Percentiles rank a stretch among this genome's conserved stretches.
Conservation (phyloP, 108 stramenopile species). For the Phaeodactylum tricornutum region DNA sequence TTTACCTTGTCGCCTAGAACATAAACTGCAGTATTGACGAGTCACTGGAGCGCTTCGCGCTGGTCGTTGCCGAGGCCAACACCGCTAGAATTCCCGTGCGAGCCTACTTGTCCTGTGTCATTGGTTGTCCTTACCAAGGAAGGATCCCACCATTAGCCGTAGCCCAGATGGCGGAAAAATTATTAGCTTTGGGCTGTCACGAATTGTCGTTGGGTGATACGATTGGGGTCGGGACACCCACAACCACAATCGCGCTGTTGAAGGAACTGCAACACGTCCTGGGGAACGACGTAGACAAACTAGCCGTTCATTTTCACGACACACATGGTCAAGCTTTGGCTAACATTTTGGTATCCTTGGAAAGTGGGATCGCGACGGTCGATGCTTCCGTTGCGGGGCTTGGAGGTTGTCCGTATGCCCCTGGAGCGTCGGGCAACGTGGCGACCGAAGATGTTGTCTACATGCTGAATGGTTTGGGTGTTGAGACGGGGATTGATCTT, state of each 20-base stretch:
- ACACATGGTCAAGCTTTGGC: conserved; percentile 83
- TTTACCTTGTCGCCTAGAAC: too few relatives aligned
- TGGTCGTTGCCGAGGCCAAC: conserved; percentile 11
- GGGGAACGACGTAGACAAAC: conserved; percentile 5
- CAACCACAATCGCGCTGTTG: conserved; percentile 29
- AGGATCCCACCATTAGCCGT: conserved; percentile 48
- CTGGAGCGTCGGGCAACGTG: conserved; percentile 84
- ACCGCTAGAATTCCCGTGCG: conserved; percentile 38
- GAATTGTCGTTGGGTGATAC: conserved; percentile 86
- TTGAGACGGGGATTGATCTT: conserved; percentile 62
- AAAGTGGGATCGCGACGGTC: conserved; percentile 48
- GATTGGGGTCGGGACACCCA: conserved; percentile 75
- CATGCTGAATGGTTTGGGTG: conserved; percentile 80
- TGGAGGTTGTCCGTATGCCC: conserved; percentile 84
- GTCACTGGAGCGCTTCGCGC: conserved; percentile 61
- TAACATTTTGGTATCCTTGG: conserved; percentile 66
- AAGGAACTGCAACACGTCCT: conserved; percentile 22
- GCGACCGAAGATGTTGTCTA: conserved; percentile 93
- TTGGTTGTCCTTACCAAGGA: conserved; percentile 86
- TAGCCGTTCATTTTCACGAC: conserved; percentile 90
- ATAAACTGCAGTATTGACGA: conserved; percentile 82
- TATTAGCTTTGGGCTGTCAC: conserved; percentile 66
- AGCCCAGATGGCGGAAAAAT: conserved; percentile 32
- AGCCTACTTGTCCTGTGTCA: conserved; percentile 82
- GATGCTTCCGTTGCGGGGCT: conserved; percentile 82